Conservation (phyloP, 2,329 filamentous ascomycete species). For the Akanthomyces uredinophilus region DNA sequence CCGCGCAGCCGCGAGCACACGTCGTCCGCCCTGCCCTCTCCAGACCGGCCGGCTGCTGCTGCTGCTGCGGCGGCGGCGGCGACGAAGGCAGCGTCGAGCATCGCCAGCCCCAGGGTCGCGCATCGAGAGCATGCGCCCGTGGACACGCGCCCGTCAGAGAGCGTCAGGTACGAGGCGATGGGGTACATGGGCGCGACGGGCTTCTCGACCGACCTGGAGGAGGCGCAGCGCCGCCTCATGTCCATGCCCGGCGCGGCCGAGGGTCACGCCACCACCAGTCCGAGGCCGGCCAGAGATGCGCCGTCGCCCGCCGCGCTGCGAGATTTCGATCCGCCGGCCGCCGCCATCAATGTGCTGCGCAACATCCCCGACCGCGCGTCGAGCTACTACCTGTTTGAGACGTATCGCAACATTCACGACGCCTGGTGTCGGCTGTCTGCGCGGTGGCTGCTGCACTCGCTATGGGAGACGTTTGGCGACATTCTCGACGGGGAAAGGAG, state of each 20-base stretch:
- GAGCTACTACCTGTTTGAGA: constrained; percentile 16
- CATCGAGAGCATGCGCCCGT: neutral
- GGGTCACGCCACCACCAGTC: neutral
- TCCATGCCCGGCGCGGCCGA: constrained; percentile 9
- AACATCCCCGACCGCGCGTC: constrained; percentile 14
- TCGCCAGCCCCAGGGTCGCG: neutral
- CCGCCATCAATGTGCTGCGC: constrained; percentile 10
- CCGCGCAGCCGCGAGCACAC: constrained; percentile 5
- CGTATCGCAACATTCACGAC: constrained; percentile 18
- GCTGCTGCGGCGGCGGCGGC: too few species aligned
- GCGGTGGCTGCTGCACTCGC: constrained; percentile 12
- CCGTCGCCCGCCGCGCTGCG: neutral
- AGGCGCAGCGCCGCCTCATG: constrained; percentile 12
- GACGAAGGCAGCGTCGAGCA: too few species aligned
- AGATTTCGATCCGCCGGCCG: constrained; percentile 1
- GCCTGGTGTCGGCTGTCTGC: constrained; percentile 19
- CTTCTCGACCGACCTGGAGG: constrained; percentile 22
- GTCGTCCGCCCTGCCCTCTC: neutral
- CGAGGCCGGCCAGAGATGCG: neutral
- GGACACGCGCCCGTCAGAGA: neutral
- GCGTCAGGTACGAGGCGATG: constrained; percentile 12
- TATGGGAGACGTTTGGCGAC: constrained; percentile 20
- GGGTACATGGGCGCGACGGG: constrained; percentile 36
- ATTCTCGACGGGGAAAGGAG: constrained; percentile 19
- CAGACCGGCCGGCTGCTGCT: neutral